Base-by-base conservation (phyloP, 495 filamentous ascomycete species). In the Podospora comata region DNA sequence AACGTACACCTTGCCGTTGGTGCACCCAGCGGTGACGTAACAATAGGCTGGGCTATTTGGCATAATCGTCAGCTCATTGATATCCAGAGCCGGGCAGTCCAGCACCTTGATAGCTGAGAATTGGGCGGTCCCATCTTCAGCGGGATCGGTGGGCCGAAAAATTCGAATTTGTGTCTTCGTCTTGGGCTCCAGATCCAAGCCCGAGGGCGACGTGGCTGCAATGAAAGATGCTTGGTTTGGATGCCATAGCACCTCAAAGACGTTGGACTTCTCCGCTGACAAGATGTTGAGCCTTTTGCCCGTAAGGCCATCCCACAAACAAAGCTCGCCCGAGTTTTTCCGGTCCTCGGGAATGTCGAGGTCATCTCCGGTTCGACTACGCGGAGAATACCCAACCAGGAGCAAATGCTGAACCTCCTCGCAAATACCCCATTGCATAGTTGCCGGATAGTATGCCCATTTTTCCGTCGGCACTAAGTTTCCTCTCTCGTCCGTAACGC, bases 171-270 rank as follows among this genome's bases (percentile, higher is more conserved):
- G 84, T 0, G 84, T 86, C 48, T 79, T 76, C 7, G 78, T 73
- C 72, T 82, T 65, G 68, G 79, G 62, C 19, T 79, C 77, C 13
- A 79, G 60, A 68, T 81, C 78, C 63, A 83, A 66, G 64, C 80
- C 75, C 54, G 81, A 70, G 0, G 85, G 84, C 4, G 87, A 83
- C 62, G 89, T 90, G 57, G 91, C 87, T 15, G 85, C 86, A 9
- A 86, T 80, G 77, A 91, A 90, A 54, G 78, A 77, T 5, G 79
- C 77, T 66, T 88, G 76, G 3, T 71, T 76, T 0, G 91, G 90
- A 74, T 94, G 90, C 90, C 92, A 97, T 7, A 87, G 85, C 15
- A 91, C 83, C 68, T 95, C 91, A 72, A 95, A 95, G 0, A 93
- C 86, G 69, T 92, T 93, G 53, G 90, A 87, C 0, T 87, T 86